These are phyloP conservation scores for Vigna trinervia DNA, from an alignment of 306 rosid species.

Conservation along the genomic window DNA sequence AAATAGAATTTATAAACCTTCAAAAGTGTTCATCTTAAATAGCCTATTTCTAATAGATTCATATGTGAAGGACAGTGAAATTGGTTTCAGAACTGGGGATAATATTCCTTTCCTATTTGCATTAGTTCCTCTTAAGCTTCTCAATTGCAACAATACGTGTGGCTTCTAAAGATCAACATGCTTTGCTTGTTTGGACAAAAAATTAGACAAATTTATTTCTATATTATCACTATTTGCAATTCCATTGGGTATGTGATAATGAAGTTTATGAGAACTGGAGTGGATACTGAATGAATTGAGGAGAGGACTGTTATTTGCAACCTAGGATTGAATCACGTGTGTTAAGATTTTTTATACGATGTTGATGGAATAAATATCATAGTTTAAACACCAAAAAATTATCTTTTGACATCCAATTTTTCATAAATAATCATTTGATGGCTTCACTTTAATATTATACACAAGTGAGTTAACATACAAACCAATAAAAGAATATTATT, in stretches of 20 bases:
- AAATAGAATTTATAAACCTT: no score
- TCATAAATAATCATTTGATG: no score
- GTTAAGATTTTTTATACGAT: neutral
- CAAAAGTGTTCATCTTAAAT: no score
- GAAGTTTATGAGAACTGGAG: neutral
- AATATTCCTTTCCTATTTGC: neutral
- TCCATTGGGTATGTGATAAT: neutral
- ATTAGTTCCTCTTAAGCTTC: slow-evolving; percentile 3
- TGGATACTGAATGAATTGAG: slow-evolving; percentile 12
- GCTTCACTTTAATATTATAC: no score
- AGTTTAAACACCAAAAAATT: neutral
- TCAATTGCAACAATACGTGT: neutral
- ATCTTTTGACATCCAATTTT: no score
- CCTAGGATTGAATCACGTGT: slow-evolving; percentile 9
- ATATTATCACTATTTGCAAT: neutral
- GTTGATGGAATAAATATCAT: neutral
- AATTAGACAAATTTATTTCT: neutral
- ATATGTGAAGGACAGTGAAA: neutral
- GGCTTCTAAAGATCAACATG: neutral
- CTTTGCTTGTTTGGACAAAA: slow-evolving; percentile 7
- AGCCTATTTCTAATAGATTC: neutral
- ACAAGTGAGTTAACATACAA: no score
- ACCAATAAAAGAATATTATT: no score
- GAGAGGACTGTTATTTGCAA: neutral
- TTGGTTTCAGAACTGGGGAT: neutral